Conservation (phyloP, 345 rosid genomes). For the Sonneratia caseolaris region DNA sequence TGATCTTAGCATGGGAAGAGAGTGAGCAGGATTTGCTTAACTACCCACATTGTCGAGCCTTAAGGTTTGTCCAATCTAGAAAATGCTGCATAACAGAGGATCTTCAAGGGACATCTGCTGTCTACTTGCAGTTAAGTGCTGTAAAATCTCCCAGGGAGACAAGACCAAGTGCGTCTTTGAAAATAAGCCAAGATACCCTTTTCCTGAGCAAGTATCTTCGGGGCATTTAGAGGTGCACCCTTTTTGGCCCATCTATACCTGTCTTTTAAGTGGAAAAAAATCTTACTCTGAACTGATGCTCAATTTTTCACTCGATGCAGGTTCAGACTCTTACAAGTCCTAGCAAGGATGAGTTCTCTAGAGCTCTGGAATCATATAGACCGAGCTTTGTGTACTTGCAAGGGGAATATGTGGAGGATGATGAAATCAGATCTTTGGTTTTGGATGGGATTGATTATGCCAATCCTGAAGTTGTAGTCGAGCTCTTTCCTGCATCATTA, state of each 20-base stretch:
- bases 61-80: not conserved
- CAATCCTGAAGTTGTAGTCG: conserved; percentile 8
- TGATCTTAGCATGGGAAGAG: not conserved
- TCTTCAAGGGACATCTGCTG: not conserved
- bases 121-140: conserved; percentile 29
- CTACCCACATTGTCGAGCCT: not conserved
- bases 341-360: conserved; percentile 24
- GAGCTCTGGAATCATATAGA: conserved; percentile 22
- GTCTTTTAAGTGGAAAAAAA: not conserved
- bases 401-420: conserved; percentile 28
- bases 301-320: conserved; percentile 16
- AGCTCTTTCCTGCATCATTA: conserved; percentile 18
- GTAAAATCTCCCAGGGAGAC: conserved; percentile 14
- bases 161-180: conserved; percentile 13
- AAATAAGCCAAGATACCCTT: conserved; percentile 18
- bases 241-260: not conserved
- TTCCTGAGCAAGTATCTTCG: conserved; percentile 27
- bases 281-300: not conserved
- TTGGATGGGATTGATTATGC: not conserved
- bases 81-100: not conserved
- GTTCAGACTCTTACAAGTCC: conserved; percentile 32
- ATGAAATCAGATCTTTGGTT: conserved; percentile 1
- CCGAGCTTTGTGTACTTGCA: conserved; percentile 37
- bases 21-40: not conserved
- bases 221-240: conserved; percentile 28